Evolutionary conservation across 768 basidiomycete genomes (phyloP).

Genomic region (Leccinum uliginosum): DNA sequence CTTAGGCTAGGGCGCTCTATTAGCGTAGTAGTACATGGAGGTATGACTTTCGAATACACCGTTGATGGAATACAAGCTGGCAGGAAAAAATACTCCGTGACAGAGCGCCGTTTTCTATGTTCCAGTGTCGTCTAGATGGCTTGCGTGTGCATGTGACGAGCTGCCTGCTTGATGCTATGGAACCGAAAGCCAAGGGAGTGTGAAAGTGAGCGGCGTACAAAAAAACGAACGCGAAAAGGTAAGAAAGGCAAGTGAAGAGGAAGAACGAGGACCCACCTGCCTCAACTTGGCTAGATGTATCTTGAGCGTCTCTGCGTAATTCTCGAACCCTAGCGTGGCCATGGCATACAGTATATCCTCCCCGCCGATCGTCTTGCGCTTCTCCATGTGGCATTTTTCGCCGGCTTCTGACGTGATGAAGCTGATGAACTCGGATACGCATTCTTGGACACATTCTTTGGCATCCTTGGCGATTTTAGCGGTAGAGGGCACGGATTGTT

Average conservation of each 20-base stretch:
- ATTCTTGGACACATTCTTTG: slow-evolving; percentile 98
- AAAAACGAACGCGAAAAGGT: neutral
- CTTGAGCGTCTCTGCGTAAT: slow-evolving; percentile 88
- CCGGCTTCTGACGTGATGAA: slow-evolving; percentile 98
- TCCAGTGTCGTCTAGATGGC: slow-evolving; percentile 22
- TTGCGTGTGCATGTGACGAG: slow-evolving; percentile 23
- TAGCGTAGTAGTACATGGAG: neutral
- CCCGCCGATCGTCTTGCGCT: slow-evolving; percentile 96
- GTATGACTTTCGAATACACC: neutral
- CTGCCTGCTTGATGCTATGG: slow-evolving; percentile 26
- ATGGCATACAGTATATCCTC: slow-evolving; percentile 98
- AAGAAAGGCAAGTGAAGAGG: neutral
- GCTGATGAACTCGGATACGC: slow-evolving; percentile 95
- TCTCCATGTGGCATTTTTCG: slow-evolving; percentile 91
- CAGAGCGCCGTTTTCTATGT: neutral
- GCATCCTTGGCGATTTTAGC: slow-evolving; percentile 98
- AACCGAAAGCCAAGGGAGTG: neutral
- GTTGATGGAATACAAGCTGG: neutral
- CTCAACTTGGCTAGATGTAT: slow-evolving; percentile 89
- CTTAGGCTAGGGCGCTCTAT: neutral
- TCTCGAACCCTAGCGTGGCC: slow-evolving; percentile 87
- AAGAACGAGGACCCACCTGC: slow-evolving; percentile 44
- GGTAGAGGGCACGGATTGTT: slow-evolving; percentile 78
- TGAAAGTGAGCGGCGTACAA: neutral
- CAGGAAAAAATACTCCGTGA: neutral